Evolutionary conservation across 2,329 filamentous ascomycete species (phyloP), one percentile per base, ranked within the genome.

Genomic region (Beauveria sp.): DNA sequence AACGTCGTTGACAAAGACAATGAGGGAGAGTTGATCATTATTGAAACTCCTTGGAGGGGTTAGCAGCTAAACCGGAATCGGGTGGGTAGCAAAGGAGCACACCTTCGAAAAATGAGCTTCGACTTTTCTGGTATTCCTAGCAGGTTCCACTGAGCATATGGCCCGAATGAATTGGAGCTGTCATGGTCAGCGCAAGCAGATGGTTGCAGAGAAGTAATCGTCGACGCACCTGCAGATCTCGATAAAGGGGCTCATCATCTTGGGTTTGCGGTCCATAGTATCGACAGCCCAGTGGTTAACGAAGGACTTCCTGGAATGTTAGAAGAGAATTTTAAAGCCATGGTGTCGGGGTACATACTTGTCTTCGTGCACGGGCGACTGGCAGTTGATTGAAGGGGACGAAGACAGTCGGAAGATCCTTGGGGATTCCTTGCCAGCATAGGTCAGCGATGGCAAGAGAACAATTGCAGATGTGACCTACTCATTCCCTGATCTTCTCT

Each of bases 261-360:
- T 77, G 44, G 84, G 71, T 0, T 80, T 80, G 22, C 80, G 73
- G 1, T 80, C 80, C 64, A 87, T 86, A 26, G 87, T 84, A 46
- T 81, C 77, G 65, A 85, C 79, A 6, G 84, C 82, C 84, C 84
- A 87, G 67, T 87, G 84, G 5, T 46, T 24, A 14, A n/a, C 1
- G 10, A 3, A 24, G 18, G 37, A 26, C 43, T 57, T 5, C 1
- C 14, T 51, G 16, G 3, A 9, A 12, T 3, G 22, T 59, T 26
- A 53, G 37, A 12, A 30, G 5, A 9, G 6, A 12, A 6, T 18
- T 47, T 3, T 9, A 3, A 10, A 22, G 26, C 9, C 4, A 5
- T 16, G 9, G 22, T 22, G 6, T n/a, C 10, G 3, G 26, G 4
- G 14, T 8, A 20, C 57, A 9, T 44, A 59, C 57, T 3, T 26